Evolutionary conservation across 2,329 filamentous ascomycete genomes (phyloP), one percentile per base, ranked within the genome.

Genomic region (Microcyclospora pomicola): DNA sequence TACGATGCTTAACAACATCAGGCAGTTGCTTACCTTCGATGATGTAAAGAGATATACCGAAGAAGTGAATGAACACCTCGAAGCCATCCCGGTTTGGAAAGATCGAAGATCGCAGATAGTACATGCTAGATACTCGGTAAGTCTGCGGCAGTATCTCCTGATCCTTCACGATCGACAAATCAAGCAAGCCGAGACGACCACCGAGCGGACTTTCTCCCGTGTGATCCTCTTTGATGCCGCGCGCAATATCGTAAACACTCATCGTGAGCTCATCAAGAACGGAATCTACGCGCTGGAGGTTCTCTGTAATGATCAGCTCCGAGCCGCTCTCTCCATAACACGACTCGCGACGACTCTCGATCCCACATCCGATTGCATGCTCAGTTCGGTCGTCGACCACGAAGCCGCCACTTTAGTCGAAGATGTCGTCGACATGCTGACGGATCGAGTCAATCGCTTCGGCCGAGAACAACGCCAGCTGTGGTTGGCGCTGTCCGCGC

Each of bases 11-110:
- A 58, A 57, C 43, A 53, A 53, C 40, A 52, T 55, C 27, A 45
- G 50, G 3, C 46, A 54, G 29, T 43, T 42, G 6, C 38, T 56
- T 6, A 40, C 45, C 2, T 57, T 54, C 34, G 49, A 56, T 27
- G 53, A 56, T 15, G 48, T 53, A 9, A 52, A 54, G 37, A 41
- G 50, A n/a, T 53, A 49, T 39, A 51, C 54, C 2, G 52, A 58
- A 15, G 54, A 56, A 33, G 48, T 58, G 28, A 51, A 56, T 37
- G 36, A 48, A 15, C 49, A 48, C 16, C 33, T 56, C 6, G 41
- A 47, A 24, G 38, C 40, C 12, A 44, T 58, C 2, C 55, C 54
- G 2, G 40, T 49, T 6, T 53, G 49, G 49, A 39, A 35, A 5
- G 45, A 35, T 7, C 9, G 37, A n/a, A 31, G 28, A 11, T 36